Evolutionary conservation across 768 basidiomycete species (phyloP).

Genomic region (Leccinum imitatum): DNA sequence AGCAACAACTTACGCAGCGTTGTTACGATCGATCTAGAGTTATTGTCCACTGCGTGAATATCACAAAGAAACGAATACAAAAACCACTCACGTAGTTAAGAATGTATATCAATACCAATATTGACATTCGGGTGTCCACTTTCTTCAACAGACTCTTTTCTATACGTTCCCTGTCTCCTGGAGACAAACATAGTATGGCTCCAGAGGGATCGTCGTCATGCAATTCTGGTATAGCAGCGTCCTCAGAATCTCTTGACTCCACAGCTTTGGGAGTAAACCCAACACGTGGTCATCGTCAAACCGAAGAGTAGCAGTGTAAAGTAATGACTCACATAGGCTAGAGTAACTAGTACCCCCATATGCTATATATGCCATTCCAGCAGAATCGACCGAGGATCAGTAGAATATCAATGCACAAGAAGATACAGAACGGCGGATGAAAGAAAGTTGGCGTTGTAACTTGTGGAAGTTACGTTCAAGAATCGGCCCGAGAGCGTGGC

Average conservation of each 20-base stretch:
- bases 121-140: slow-evolving; percentile 36
- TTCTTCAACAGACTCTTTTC: slow-evolving; percentile 44
- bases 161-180: slow-evolving; percentile 32
- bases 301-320: not conserved
- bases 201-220: slow-evolving; percentile 2
- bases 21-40: slow-evolving; percentile 66
- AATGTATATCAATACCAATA: slow-evolving; percentile 36
- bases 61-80: not conserved
- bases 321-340: slow-evolving; percentile 18
- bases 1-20: slow-evolving; percentile 51
- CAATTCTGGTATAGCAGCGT: not conserved
- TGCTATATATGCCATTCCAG: slow-evolving; percentile 10
- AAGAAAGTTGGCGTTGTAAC: not conserved
- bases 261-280: not conserved
- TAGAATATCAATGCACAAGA: not conserved
- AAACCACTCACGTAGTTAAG: slow-evolving; percentile 34
- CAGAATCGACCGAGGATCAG: not conserved
- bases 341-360: slow-evolving; percentile 12
- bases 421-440: not conserved
- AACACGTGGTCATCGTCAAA: not conserved
- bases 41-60: not conserved
- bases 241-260: slow-evolving; percentile 11
- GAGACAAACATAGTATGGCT: not conserved
- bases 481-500: too few relatives aligned
- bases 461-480: not conserved